Evolutionary conservation across 768 basidiomycete species (phyloP), one percentile per base, ranked within the genome.

Genomic region (Phaffia tasmanica): DNA sequence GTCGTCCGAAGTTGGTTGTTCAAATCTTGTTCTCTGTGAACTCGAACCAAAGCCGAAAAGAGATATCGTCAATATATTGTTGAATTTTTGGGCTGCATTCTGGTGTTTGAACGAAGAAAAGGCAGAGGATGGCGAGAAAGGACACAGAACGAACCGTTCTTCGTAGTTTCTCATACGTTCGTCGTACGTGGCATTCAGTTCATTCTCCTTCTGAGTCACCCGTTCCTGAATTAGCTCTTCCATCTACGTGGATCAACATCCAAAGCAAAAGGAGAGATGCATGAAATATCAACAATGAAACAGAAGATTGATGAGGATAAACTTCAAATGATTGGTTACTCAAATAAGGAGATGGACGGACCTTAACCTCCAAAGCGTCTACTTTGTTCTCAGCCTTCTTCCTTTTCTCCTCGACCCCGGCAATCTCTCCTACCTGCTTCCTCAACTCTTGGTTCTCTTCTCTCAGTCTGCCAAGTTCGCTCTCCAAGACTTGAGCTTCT

Each of bases 91-190:
- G 53, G 16, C 15, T 0, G 2, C 18, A 15, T 2, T 54, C 27
- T 27, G 4, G 5, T 8, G 53, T n/a, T 27, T n/a, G 16, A 2
- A 7, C 0, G 11, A 2, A 47, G 48, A 3, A 18, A 18, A 30
- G 1, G 35, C 35, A 25, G 15, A 48, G 23, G 9, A 57, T 16
- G 21, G 30, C 8, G 57, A 21, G 56, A 27, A n/a, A 29, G 50
- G 25, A 15, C 29, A 6, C 9, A 4, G 7, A 11, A 76, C 84
- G 32, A 71, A 91, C 91, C 94, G 83, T 73, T 94, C 94, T 76
- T 93, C 92, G 72, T 94, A 97, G 76, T 98, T 99, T 60, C 89
- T 81, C 74, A 99, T 81, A 71, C 86, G 86, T 78, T 99, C 95
- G 72, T 99, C 95, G 70, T 95, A 97, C 6, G 89, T 92, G 19